Conservation (phyloP, 192 early-diverging fungal genomes). For the Hyaloraphidium curvatum region DNA sequence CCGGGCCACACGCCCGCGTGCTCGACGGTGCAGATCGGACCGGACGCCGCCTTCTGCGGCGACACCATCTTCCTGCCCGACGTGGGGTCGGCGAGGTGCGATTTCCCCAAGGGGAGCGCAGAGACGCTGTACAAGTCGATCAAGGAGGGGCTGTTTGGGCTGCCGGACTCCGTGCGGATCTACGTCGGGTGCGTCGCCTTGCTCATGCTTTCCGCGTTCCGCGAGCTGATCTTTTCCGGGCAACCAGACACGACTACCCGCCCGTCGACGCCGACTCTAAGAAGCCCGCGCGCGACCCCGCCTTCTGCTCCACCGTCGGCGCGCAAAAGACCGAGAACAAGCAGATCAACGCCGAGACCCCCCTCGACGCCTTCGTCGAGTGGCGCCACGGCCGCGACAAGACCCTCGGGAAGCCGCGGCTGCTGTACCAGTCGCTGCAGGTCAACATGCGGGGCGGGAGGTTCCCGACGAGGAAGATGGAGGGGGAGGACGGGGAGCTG, state of each 20-base stretch:
- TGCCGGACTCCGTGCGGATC: too few species aligned
- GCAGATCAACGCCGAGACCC: background rate
- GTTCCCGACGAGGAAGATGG: background rate
- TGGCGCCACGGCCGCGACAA: background rate
- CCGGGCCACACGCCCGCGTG: background rate
- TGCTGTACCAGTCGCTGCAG: background rate
- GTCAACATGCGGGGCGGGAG: background rate
- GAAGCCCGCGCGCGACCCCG: background rate
- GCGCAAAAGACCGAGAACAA: background rate
- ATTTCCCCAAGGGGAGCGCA: background rate
- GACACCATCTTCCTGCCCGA: background rate
- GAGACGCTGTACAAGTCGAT: background rate
- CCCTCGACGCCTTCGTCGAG: background rate
- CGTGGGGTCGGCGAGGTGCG: background rate
- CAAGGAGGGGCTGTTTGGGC: background rate
- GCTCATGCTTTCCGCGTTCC: too few species aligned
- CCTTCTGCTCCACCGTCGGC: background rate
- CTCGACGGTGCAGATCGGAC: background rate
- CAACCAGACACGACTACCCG: too few species aligned
- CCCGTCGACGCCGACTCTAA: too few species aligned
- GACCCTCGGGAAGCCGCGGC: background rate
- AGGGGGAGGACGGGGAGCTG: background rate
- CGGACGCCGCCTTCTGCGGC: background rate
- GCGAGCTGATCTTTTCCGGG: too few species aligned
- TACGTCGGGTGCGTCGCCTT: too few species aligned